Evolutionary conservation across 2,329 filamentous ascomycete species (phyloP).

Genomic region (Biscogniauxia sp.): DNA sequence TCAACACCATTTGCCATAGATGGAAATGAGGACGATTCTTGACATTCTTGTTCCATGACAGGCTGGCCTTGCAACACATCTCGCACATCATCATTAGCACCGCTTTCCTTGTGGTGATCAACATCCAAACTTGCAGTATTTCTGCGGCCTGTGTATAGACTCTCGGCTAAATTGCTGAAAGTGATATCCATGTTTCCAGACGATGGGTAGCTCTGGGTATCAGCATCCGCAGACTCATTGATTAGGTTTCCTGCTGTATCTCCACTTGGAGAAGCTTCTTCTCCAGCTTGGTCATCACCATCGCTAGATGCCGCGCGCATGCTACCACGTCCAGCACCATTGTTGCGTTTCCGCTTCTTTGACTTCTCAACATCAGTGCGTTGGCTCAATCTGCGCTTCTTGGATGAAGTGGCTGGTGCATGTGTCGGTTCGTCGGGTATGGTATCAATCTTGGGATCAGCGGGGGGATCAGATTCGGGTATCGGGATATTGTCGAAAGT

Average conservation of each 20-base stretch:
- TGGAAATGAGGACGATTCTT: neutral
- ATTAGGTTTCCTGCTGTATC: neutral
- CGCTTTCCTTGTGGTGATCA: slow-evolving; percentile 1
- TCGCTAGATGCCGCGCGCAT: neutral
- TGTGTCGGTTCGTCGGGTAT: slow-evolving; percentile 1
- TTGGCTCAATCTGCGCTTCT: slow-evolving; percentile 18
- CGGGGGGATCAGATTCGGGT: neutral
- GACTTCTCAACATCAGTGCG: slow-evolving; percentile 3
- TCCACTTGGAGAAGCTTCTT: neutral
- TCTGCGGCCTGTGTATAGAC: slow-evolving; percentile 23
- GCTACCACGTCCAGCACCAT: neutral
- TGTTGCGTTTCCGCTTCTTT: slow-evolving; percentile 18
- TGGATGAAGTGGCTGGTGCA: slow-evolving; percentile 1
- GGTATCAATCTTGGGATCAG: neutral
- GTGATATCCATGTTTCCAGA: slow-evolving; percentile 5
- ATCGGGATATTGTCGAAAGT: neutral
- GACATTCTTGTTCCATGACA: neutral
- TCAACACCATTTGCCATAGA: neutral
- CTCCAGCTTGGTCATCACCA: neutral
- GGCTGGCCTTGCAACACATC: neutral
- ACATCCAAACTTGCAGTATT: slow-evolving; percentile 1
- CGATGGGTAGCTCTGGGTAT: neutral
- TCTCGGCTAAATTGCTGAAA: slow-evolving; percentile 25
- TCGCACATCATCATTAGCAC: slow-evolving; percentile 1
- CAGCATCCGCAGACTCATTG: neutral